Evolutionary conservation across 257 asterid genomes (phyloP), one percentile per base, ranked within the genome.

Genomic region (Datura wrightii): DNA sequence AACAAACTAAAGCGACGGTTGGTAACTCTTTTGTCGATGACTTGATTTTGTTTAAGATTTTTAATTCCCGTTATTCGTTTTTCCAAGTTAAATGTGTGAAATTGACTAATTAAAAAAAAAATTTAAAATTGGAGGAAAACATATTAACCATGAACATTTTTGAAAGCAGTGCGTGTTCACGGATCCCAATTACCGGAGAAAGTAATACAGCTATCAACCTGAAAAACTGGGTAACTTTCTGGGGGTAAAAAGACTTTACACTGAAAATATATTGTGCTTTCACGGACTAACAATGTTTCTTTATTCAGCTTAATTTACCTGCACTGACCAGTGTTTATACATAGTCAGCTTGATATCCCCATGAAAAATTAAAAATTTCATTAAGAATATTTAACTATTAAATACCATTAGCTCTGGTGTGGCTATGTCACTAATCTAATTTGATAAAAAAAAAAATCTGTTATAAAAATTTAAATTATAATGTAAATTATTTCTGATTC

Each of bases 171-270:
- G 81, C 31, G 10, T 19, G 39, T 74, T 48, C 81, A 74, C 81
- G 44, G 81, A 48, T 74, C 81, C 60, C 81, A 8, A 69, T 41
- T 69, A 69, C 4, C 4, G 59, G 44, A 8, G 44, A 52, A 48
- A 74, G 81, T 74, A 24, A 11, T 48, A 74, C 2, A 74, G 24
- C 60, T 74, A 74, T 74, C 60, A 48, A 74, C 44, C 81, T 74
- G 81, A 52, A 74, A 74, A 74, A 74, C 81, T 74, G 60, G 19
- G 41, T 74, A 48, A 74, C 81, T 74, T 74, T 74, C 81, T 48
- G 42, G 59, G 44, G 44, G 81, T 48, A 74, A 74, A 74, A 74
- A 50, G 81, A 74, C 81, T 74, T 48, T 34, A 74, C 59, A 11
- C 60, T 74, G 44, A 48, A 74, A 74, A 74, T 24, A 48, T 74